Percentiles rank a stretch among this genome's conserved stretches.
Evolutionary conservation across 352 stramenopile genomes (phyloP).

Genomic region (Phytophthora gonapodyides): DNA sequence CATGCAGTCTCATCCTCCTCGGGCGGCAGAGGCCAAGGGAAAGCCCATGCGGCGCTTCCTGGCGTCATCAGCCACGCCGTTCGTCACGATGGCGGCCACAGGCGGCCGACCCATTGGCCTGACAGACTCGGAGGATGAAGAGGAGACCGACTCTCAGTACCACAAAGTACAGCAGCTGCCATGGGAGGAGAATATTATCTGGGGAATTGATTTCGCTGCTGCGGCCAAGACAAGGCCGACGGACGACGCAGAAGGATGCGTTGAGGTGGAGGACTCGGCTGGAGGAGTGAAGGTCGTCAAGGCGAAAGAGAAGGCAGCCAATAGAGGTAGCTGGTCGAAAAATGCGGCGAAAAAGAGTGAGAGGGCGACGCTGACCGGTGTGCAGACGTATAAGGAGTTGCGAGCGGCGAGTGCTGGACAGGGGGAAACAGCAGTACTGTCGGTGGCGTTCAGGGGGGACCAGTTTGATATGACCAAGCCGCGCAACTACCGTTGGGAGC

Average conservation of each 20-base stretch:
- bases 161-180: conserved; percentile 80
- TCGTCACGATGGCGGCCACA: conserved; percentile 46
- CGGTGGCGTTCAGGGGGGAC: conserved; percentile 21
- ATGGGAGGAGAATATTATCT: conserved; percentile 86
- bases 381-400: conserved; percentile 41
- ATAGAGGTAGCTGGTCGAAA: conserved; percentile 5
- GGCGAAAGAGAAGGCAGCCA: conserved; percentile 9
- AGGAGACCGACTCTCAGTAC: conserved; percentile 64
- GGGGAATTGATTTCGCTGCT: conserved; percentile 62
- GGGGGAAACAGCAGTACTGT: not conserved
- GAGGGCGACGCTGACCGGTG: not conserved
- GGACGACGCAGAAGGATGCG: conserved; percentile 28
- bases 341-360: conserved; percentile 18
- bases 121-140: conserved; percentile 22
- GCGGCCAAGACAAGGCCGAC: conserved; percentile 24
- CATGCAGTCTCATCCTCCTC: conserved; percentile 35
- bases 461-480: conserved; percentile 81
- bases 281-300: conserved; percentile 29
- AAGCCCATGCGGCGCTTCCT: conserved; percentile 79
- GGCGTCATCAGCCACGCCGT: conserved; percentile 61
- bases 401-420: conserved; percentile 37
- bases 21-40: conserved; percentile 49
- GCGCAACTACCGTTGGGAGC: conserved; percentile 78
- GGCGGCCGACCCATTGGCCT: conserved; percentile 14
- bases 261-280: conserved; percentile 60